A percentile compares a stretch with the other conserved stretches of the same genome.
Evolutionary conservation across 306 rosid species (phyloP).

Genomic region (Nissolia schottii): DNA sequence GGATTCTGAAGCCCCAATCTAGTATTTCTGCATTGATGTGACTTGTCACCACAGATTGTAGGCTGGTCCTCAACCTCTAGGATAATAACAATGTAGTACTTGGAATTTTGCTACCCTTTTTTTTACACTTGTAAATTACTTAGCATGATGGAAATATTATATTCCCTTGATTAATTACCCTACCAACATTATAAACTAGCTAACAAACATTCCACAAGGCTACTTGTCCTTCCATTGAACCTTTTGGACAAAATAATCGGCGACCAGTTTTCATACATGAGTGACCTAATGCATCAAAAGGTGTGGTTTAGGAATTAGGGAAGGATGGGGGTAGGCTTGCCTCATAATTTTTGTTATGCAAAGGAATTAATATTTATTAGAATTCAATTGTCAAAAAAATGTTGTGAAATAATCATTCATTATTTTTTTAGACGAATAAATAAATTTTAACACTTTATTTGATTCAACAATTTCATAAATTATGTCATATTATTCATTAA

Average conservation of each 20-base stretch:
- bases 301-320: neutral
- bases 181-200: neutral
- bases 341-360: neutral
- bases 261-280: neutral
- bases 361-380: too few species aligned
- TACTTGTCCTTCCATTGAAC: neutral
- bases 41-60: slow-evolving; percentile 16
- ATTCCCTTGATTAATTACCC: neutral
- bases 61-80: slow-evolving; percentile 13
- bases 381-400: too few species aligned
- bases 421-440: too few species aligned
- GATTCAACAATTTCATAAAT: too few species aligned
- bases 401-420: too few species aligned
- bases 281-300: neutral
- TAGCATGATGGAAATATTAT: neutral
- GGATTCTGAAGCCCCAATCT: slow-evolving; percentile 15
- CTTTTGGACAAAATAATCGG: neutral
- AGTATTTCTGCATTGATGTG: neutral
- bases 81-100: neutral
- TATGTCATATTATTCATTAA: too few species aligned
- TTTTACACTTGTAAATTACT: neutral
- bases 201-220: neutral
- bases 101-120: neutral
- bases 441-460: too few species aligned
- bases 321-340: neutral